Base-by-base conservation (phyloP, 139 green algal species). In the Chlorella sp. region DNA sequence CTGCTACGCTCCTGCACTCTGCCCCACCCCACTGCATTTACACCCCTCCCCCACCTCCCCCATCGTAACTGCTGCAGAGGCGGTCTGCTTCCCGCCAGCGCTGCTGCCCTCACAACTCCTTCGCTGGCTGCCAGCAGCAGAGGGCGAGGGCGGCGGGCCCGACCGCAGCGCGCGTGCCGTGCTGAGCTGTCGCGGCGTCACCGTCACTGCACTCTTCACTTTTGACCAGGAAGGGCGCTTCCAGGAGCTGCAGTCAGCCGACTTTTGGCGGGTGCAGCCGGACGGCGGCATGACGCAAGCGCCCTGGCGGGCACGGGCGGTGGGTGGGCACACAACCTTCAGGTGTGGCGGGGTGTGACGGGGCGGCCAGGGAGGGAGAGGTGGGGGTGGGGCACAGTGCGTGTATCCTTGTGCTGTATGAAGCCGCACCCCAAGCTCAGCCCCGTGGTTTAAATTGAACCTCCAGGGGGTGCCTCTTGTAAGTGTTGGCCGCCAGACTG, bases 221-320 rank as follows among this genome's bases (percentile, higher is more conserved):
- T 86, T 86, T 86, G 81, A 86, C 30, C 53, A 53, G 9, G n/a
- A 86, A 57, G 81, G 81, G 2, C 32, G 81, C 30, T 53, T 86
- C 34, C 2, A 48, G 32, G n/a, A 48, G 21, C 57, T 86, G 57
- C 7, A 22, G 15, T 76, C 81, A 7, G 9, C 37, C 0, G 81
- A 86, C 28, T 86, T 76, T n/a, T 86, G 81, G 81, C 81, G 81
- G 57, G 81, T 86, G 57, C 32, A 53, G 81, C 53, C 81, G 12
- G 81, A 53, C 34, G 57, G 81, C 32, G 3, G 3, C 15, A n/a
- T 86, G 1, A 34, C 5, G 14, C 81, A 53, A 18, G 28, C 26
- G 16, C 53, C 57, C 57, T 86, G 81, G 81, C n/a, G 11, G 0
- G 81, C 81, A 7, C 48, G 48, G 4, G 48, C 48, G 12, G 16